Evolutionary conservation across 2,329 filamentous ascomycete genomes (phyloP).

Genomic region (Exophiala phaeomuriformis): DNA sequence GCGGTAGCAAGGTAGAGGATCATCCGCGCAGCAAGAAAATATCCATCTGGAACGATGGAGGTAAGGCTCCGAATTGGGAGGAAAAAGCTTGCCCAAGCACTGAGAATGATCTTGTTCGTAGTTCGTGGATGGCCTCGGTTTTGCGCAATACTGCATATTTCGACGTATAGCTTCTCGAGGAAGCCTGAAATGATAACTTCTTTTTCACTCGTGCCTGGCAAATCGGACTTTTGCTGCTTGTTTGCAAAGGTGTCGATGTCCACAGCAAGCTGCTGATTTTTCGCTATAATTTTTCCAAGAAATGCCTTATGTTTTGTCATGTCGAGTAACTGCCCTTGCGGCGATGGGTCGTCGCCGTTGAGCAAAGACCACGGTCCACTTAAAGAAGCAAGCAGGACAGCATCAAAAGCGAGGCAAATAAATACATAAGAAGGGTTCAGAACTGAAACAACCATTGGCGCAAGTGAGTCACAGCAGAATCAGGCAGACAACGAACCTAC

Average conservation of each 20-base stretch:
- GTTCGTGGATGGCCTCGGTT: background rate
- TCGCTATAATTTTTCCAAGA: background rate
- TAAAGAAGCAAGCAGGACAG: background rate
- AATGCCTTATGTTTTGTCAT: background rate
- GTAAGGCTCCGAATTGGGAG: background rate
- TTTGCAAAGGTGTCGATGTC: background rate
- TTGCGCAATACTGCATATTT: background rate
- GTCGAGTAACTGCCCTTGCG: too few relatives aligned
- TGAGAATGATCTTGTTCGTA: background rate
- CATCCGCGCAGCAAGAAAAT: constrained; percentile 1
- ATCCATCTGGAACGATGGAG: background rate
- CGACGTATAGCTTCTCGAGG: background rate
- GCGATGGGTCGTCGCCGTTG: too few relatives aligned
- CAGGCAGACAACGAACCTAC: background rate
- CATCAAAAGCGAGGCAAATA: background rate
- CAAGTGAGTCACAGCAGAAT: background rate
- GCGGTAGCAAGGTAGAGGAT: background rate
- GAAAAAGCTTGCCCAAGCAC: background rate
- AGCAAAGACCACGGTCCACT: too few relatives aligned
- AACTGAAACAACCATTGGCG: background rate
- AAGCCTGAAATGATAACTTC: background rate
- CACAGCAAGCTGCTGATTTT: background rate
- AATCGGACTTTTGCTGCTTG: too few relatives aligned
- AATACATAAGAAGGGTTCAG: too few relatives aligned
- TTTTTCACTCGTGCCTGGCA: background rate